phyloP scores from a whole-genome alignment of 768 basidiomycete genomes.

The Pilatotrama ljubarskyi region DNA sequence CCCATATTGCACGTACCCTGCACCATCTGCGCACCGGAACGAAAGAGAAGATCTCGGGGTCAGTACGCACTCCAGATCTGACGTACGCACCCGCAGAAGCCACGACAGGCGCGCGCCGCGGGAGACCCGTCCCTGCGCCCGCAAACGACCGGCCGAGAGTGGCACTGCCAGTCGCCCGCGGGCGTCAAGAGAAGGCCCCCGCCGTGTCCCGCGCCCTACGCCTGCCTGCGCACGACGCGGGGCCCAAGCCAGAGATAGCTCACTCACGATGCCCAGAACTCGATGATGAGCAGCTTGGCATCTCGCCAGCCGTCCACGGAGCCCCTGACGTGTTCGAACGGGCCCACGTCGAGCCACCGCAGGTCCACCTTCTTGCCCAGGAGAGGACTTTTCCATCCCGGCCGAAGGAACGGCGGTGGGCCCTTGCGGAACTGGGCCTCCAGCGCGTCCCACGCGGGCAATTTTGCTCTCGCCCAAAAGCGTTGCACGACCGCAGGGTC shows the following conservation, averaged over 20 bases:
- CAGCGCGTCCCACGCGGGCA: conserved; percentile 30
- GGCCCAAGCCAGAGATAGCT: not conserved
- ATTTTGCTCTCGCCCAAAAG: conserved; percentile 27
- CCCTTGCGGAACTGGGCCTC: conserved; percentile 31
- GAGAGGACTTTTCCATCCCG: conserved; percentile 33
- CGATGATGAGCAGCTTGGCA: conserved; percentile 30
- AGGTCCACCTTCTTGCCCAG: conserved; percentile 30
- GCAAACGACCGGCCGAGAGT: not conserved
- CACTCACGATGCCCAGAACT: conserved; percentile 35
- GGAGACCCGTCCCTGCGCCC: not conserved
- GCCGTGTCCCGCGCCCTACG: not conserved
- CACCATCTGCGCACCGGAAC: conserved; percentile 24
- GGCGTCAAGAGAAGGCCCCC: not conserved
- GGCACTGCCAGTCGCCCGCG: too few species aligned
- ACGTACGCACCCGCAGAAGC: conserved; percentile 6
- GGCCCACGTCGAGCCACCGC: conserved; percentile 29
- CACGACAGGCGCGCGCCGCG: conserved; percentile 5
- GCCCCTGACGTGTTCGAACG: conserved; percentile 29
- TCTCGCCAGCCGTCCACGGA: conserved; percentile 30
- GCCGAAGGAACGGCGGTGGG: conserved; percentile 33
- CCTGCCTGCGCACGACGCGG: not conserved
- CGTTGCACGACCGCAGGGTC: conserved; percentile 25
- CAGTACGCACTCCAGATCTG: conserved; percentile 12
- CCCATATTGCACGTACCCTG: conserved; percentile 24
- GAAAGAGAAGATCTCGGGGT: conserved; percentile 18